Conservation (phyloP, 495 filamentous ascomycete species). For the Xylaria venustula region DNA sequence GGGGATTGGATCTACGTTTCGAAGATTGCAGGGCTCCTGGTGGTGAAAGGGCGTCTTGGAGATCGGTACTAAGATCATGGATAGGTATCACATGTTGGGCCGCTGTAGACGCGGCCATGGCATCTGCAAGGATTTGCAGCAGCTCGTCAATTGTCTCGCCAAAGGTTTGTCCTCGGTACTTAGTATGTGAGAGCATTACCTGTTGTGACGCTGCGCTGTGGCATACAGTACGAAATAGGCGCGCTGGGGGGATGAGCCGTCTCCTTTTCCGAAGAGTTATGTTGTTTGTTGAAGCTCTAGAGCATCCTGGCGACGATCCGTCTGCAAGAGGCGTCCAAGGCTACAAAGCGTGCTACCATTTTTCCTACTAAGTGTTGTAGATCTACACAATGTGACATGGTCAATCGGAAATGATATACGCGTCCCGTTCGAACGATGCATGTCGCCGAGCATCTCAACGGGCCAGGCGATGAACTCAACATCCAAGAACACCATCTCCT, state of each 20-base stretch:
- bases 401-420: background rate
- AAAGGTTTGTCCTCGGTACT: background rate
- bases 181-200: background rate
- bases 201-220: background rate
- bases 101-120: conserved; percentile 10
- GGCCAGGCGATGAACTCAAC: too few relatives aligned
- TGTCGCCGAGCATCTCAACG: background rate
- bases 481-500: too few relatives aligned
- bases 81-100: background rate
- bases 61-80: background rate
- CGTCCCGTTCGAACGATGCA: background rate
- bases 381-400: background rate
- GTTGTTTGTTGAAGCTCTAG: background rate
- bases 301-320: background rate
- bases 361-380: background rate
- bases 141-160: background rate
- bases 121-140: background rate
- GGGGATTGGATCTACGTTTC: conserved; percentile 9
- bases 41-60: background rate
- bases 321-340: background rate
- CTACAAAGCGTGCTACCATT: background rate
- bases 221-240: background rate
- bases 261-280: background rate
- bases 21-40: conserved; percentile 5
- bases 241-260: background rate